Evolutionary conservation across 2,329 filamentous ascomycete genomes (phyloP).

Genomic region (Fusarium graminum): DNA sequence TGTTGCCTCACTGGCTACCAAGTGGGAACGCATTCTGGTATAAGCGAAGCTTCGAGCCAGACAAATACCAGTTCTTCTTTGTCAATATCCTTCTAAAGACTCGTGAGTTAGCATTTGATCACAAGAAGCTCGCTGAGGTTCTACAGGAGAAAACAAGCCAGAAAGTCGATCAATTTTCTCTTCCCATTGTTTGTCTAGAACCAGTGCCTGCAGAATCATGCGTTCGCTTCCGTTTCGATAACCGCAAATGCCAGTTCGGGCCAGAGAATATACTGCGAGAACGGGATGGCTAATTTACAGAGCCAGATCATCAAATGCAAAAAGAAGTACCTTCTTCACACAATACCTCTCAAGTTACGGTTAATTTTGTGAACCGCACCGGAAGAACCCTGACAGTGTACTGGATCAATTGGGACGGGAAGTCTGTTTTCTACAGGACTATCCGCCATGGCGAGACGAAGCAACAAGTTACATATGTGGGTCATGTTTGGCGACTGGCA

Average conservation of each 20-base stretch:
- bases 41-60: slow-evolving; percentile 19
- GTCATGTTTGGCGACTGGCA: slow-evolving; percentile 43
- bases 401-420: slow-evolving; percentile 46
- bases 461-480: slow-evolving; percentile 38
- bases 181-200: slow-evolving; percentile 47
- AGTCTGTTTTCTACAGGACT: slow-evolving; percentile 32
- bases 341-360: slow-evolving; percentile 14
- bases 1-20: slow-evolving; percentile 45
- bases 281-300: slow-evolving; percentile 37
- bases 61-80: slow-evolving; percentile 42
- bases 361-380: slow-evolving; percentile 48
- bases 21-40: slow-evolving; percentile 47
- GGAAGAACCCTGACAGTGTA: slow-evolving; percentile 32
- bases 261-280: slow-evolving; percentile 30
- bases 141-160: slow-evolving; percentile 27
- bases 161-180: slow-evolving; percentile 13
- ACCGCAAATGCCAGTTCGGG: slow-evolving; percentile 39
- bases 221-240: slow-evolving; percentile 38
- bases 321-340: slow-evolving; percentile 42
- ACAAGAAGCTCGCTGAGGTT: slow-evolving; percentile 37
- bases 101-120: slow-evolving; percentile 42
- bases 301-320: slow-evolving; percentile 14
- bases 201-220: slow-evolving; percentile 18
- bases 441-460: slow-evolving; percentile 27
- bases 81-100: slow-evolving; percentile 37